A percentile compares a stretch with the other conserved stretches of the same genome.
Evolutionary conservation across 352 stramenopile species (phyloP).

Genomic region (Pythium aquatile): DNA sequence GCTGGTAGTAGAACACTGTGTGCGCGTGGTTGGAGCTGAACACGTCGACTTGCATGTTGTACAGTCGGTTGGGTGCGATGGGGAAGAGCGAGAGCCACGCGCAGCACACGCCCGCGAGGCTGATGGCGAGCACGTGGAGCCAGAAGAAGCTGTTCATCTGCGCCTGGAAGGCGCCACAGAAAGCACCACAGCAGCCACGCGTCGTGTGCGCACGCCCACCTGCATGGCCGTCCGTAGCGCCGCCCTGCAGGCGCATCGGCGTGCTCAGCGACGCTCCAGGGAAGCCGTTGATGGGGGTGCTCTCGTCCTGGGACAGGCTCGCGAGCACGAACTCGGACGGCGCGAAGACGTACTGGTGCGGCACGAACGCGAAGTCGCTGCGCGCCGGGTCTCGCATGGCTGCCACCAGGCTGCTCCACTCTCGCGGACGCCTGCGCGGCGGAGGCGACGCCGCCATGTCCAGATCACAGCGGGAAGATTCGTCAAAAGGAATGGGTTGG

Average conservation of each 20-base stretch:
- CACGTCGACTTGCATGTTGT: conserved; percentile 85
- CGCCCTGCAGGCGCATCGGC: conserved; percentile 5
- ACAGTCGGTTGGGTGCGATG: conserved; percentile 62
- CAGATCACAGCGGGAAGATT: background rate
- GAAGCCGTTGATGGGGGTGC: conserved; percentile 55
- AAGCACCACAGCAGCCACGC: background rate
- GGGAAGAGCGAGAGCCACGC: conserved; percentile 71
- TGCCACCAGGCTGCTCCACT: conserved; percentile 64
- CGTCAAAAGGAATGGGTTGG: conserved; percentile 6
- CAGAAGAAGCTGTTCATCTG: conserved; percentile 54
- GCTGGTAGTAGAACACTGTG: conserved; percentile 65
- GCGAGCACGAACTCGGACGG: conserved; percentile 31
- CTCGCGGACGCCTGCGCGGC: conserved; percentile 14
- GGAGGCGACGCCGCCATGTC: background rate
- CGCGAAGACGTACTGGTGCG: conserved; percentile 72
- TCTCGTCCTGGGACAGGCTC: conserved; percentile 45
- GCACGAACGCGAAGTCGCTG: conserved; percentile 81
- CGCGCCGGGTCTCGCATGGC: conserved; percentile 63
- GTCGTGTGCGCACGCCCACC: background rate
- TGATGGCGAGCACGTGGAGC: conserved; percentile 54
- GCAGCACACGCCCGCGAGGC: conserved; percentile 40
- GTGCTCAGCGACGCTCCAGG: conserved; percentile 6
- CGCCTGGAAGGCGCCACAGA: conserved; percentile 15
- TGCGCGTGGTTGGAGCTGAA: conserved; percentile 72
- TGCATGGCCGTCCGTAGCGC: background rate